These are phyloP conservation scores for Vigna reflexopilosa DNA, from an alignment of 306 rosid genomes.

Conservation along the genomic window DNA sequence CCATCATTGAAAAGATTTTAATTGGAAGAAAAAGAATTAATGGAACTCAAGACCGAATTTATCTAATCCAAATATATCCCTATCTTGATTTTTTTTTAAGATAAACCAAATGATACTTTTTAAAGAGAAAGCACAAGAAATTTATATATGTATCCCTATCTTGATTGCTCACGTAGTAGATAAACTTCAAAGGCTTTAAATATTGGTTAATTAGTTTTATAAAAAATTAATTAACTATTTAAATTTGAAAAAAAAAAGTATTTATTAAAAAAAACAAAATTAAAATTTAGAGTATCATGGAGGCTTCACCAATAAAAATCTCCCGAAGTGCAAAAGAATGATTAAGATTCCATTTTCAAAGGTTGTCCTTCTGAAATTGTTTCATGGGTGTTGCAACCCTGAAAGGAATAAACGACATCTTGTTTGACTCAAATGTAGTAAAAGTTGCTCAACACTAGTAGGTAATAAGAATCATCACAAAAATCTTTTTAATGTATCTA, in stretches of 20 bases:
- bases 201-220: no score
- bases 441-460: not conserved
- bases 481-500: not conserved
- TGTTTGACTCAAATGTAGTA: constrained; percentile 26
- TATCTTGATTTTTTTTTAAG: not conserved
- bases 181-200: no score
- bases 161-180: no score
- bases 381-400: not conserved
- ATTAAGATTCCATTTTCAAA: constrained; percentile 12
- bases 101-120: not conserved
- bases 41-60: not conserved
- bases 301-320: not conserved
- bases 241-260: no score
- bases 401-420: not conserved
- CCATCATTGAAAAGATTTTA: constrained; percentile 5
- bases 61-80: constrained; percentile 22
- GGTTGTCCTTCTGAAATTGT: not conserved
- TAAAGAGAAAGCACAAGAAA: not conserved
- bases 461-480: not conserved
- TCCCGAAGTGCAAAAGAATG: not conserved
- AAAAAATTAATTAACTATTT: no score
- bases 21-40: not conserved
- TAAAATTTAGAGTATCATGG: not conserved
- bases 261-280: no score
- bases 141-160: no score